Conservation (phyloP, 1,284 basidiomycete genomes). For the Cutaneotrichosporon sp. region DNA sequence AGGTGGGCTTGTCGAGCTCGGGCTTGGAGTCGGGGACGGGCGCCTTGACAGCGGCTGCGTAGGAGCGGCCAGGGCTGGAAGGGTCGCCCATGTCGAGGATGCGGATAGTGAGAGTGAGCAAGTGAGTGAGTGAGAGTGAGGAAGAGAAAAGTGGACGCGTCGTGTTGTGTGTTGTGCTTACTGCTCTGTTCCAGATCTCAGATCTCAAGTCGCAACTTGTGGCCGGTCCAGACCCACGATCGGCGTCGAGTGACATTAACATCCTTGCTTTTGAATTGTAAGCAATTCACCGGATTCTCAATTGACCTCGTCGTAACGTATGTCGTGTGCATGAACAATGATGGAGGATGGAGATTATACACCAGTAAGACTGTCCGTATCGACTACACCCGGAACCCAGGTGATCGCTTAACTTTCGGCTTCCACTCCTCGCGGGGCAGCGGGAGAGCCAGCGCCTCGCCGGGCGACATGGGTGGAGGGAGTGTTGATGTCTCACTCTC, state of each 20-base stretch:
- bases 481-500: neutral
- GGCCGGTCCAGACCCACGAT: too few relatives aligned
- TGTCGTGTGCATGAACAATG: neutral
- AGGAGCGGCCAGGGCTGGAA: neutral
- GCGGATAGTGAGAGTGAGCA: too few relatives aligned
- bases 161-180: too few relatives aligned
- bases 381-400: neutral
- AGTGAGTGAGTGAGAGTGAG: too few relatives aligned
- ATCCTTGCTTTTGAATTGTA: too few relatives aligned
- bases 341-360: neutral
- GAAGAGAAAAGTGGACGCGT: too few relatives aligned
- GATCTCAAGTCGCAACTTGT: too few relatives aligned
- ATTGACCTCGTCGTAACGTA: neutral
- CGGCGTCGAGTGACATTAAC: too few relatives aligned
- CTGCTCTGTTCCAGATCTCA: too few relatives aligned
- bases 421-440: neutral
- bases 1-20: too few relatives aligned
- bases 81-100: neutral
- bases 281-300: too few relatives aligned
- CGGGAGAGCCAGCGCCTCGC: neutral
- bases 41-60: neutral
- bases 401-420: neutral
- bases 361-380: neutral
- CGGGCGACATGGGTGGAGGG: neutral
- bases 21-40: neutral